Base-by-base conservation (phyloP, 1,284 basidiomycete genomes). In the Austroboletus novae-zelandiae region DNA sequence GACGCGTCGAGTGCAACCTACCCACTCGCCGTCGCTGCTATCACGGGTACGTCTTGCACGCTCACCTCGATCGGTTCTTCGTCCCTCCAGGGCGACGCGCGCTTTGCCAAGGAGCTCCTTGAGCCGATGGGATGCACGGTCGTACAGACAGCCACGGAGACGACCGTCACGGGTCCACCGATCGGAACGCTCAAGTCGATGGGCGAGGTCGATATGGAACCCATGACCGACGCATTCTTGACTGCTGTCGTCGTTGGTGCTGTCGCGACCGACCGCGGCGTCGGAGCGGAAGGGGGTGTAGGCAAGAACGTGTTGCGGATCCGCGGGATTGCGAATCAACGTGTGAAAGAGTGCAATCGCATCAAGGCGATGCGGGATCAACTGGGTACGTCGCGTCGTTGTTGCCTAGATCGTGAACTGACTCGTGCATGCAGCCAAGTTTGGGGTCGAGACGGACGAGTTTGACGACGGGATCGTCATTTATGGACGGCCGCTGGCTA, bases 151-250 rank as follows among this genome's bases (percentile, higher is more conserved):
- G 83, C 78, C 40, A 89, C 81, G 0, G 86, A 89, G 68, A 98
- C 96, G 29, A 97, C 91, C n/a, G 95, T 99, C 39, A 86, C 80
- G 1, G 97, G 96, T 0, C 95, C 96, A 2, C 84, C 88, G 1
- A 79, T 99, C 42, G 83, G 84, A 54, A 91, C 91, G 8, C 79
- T 98, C 45, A 58, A 48, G 47, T 50, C 63, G 0, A 61, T 62
- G 48, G 92, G 92, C 35, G 79, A 86, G 58, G 84, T 98, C 23
- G 94, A 99, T 67, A 99, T 99, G 97, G 94, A 98, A 72, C 86
- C 89, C n/a, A 99, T 99, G 96, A 99, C 97, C 10, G 96, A 99
- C 68, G 96, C 95, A 7, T 99, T 99, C 77, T 80, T 99, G 69
- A 98, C 95, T 1, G 96, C 96, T 1, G 89, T 84, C 9, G 94